Percentiles rank a stretch among this genome's conserved stretches.
These are phyloP conservation scores for Tylopilus plumbeoviolaceoides DNA, from an alignment of 768 basidiomycete genomes.

Conservation along the genomic window DNA sequence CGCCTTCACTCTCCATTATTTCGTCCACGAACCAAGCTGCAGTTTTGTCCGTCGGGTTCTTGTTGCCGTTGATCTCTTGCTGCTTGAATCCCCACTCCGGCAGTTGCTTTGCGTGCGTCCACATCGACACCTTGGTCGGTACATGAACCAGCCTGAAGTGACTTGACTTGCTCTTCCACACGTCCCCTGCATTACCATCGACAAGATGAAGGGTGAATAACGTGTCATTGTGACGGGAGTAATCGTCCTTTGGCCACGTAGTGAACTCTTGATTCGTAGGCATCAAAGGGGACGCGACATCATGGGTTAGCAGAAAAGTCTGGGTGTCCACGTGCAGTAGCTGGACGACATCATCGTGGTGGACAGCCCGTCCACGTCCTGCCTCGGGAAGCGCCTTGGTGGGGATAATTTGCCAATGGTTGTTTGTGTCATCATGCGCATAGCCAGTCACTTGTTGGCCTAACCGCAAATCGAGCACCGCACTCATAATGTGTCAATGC, in stretches of 20 bases:
- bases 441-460: constrained; percentile 97
- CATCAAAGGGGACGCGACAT: constrained; percentile 95
- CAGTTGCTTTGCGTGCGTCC: constrained; percentile 82
- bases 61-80: constrained; percentile 97
- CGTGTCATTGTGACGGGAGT: constrained; percentile 79
- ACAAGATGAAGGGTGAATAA: constrained; percentile 75
- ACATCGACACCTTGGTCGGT: constrained; percentile 87
- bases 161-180: constrained; percentile 91
- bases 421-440: constrained; percentile 91
- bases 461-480: constrained; percentile 25
- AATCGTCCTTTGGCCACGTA: constrained; percentile 79
- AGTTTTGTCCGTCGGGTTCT: constrained; percentile 76
- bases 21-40: constrained; percentile 89
- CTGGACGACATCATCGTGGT: constrained; percentile 85
- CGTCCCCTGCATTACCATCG: constrained; percentile 71
- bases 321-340: constrained; percentile 86
- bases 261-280: constrained; percentile 99
- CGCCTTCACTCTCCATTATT: constrained; percentile 70
- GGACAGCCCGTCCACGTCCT: constrained; percentile 88
- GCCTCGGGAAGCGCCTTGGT: constrained; percentile 93
- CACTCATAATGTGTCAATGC: neutral
- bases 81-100: constrained; percentile 98
- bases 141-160: constrained; percentile 90
- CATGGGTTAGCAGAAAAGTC: constrained; percentile 84
- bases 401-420: constrained; percentile 92